A percentile compares a stretch with the other conserved stretches of the same genome.
These are phyloP conservation scores for Eutrema heterophyllum DNA, from an alignment of 345 rosid species.

Conservation along the genomic window DNA sequence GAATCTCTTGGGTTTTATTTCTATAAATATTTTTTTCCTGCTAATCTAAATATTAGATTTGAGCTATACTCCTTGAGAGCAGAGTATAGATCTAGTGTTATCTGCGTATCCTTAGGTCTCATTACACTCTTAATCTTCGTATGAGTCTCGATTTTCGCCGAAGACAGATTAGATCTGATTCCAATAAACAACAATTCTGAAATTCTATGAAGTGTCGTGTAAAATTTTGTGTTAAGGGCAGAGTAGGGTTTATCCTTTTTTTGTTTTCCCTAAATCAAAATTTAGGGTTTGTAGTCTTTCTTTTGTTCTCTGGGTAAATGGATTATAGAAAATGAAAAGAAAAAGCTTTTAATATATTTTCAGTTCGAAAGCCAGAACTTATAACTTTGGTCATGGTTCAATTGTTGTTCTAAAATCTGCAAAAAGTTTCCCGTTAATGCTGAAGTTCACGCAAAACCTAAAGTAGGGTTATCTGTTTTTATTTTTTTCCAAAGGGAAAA, in stretches of 20 bases:
- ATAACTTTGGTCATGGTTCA: neutral
- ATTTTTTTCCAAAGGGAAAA: neutral
- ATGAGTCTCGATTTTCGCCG: neutral
- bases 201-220: neutral
- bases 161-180: neutral
- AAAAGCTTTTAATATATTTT: neutral
- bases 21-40: neutral
- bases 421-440: neutral
- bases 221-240: neutral
- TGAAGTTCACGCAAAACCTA: neutral
- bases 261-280: neutral
- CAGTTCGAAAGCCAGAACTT: neutral
- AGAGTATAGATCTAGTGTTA: conserved; percentile 14
- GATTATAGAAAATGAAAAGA: neutral
- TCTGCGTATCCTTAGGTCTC: neutral
- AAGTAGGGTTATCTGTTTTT: neutral
- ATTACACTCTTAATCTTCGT: neutral
- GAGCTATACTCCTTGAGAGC: neutral
- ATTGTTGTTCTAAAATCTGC: neutral
- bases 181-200: neutral
- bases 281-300: neutral
- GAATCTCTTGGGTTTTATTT: neutral
- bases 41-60: neutral
- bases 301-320: neutral
- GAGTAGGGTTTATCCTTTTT: neutral